Conservation (phyloP, 257 asterid genomes). For the Handroanthus guayacan region DNA sequence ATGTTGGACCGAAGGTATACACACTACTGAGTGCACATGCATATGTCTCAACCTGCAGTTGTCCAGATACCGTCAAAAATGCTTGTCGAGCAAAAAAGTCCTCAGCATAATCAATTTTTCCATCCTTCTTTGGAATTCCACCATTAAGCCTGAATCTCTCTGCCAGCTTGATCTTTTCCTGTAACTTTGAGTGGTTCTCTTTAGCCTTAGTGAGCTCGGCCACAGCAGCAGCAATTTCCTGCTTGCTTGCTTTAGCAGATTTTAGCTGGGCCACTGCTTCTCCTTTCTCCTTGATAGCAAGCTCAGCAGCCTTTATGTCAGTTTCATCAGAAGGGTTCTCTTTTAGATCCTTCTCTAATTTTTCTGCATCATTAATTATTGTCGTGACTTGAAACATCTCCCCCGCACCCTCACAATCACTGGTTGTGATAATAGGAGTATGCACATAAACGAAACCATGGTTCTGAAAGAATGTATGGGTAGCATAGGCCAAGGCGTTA, state of each 20-base stretch:
- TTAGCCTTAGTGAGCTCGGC: conserved; percentile 76
- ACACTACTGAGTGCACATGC: conserved; percentile 94
- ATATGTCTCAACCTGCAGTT: conserved; percentile 93
- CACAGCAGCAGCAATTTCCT: conserved; percentile 65
- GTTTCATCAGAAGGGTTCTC: conserved; percentile 72
- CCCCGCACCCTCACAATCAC: conserved; percentile 99
- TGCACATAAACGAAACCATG: conserved; percentile 90
- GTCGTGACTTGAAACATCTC: conserved; percentile 99
- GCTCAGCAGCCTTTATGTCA: conserved; percentile 68
- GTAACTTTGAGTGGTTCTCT: conserved; percentile 64
- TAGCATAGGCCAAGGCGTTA: conserved; percentile 86
- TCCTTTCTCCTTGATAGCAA: conserved; percentile 74
- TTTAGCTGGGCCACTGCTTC: conserved; percentile 75
- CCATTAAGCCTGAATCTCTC: conserved; percentile 66
- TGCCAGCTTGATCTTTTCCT: conserved; percentile 62
- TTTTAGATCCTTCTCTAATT: conserved; percentile 77
- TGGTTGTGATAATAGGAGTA: conserved; percentile 92
- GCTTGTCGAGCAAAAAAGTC: conserved; percentile 95
- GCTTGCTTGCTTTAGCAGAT: conserved; percentile 71
- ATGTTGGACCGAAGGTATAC: conserved; percentile 96
- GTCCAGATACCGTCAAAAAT: conserved; percentile 96
- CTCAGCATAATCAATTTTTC: conserved; percentile 79
- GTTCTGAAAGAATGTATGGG: conserved; percentile 92
- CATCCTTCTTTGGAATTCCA: conserved; percentile 83
- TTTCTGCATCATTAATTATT: conserved; percentile 71